These are phyloP conservation scores for Sphaceloma murrayae DNA, from an alignment of 2,329 filamentous ascomycete species.

Conservation along the genomic window DNA sequence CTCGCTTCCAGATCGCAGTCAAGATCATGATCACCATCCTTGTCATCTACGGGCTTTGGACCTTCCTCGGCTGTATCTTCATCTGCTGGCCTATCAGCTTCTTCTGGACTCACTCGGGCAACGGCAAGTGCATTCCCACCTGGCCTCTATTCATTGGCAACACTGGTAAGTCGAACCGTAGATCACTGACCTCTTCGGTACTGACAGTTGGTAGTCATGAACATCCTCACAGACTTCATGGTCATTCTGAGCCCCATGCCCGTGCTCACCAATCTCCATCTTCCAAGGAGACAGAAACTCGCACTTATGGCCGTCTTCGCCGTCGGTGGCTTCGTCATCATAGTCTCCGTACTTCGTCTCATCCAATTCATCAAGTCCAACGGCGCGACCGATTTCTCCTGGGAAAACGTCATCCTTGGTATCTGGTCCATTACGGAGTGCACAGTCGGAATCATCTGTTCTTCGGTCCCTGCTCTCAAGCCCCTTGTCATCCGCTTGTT, in stretches of 20 bases:
- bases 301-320: slow-evolving; percentile 30
- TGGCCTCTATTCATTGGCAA: slow-evolving; percentile 28
- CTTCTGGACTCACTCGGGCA: slow-evolving; percentile 32
- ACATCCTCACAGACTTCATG: slow-evolving; percentile 31
- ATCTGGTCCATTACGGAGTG: slow-evolving; percentile 36
- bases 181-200: not conserved
- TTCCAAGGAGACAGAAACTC: slow-evolving; percentile 27
- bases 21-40: slow-evolving; percentile 33
- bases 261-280: slow-evolving; percentile 27
- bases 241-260: slow-evolving; percentile 29
- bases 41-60: slow-evolving; percentile 25
- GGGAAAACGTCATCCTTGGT: slow-evolving; percentile 24
- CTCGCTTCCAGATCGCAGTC: slow-evolving; percentile 32
- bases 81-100: slow-evolving; percentile 35
- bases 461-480: slow-evolving; percentile 36
- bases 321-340: slow-evolving; percentile 26
- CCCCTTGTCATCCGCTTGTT: slow-evolving; percentile 31
- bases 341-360: slow-evolving; percentile 26
- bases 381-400: slow-evolving; percentile 22
- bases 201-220: slow-evolving; percentile 25
- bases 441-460: slow-evolving; percentile 38
- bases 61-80: slow-evolving; percentile 32
- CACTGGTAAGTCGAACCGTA: slow-evolving; percentile 24
- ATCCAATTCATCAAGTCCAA: slow-evolving; percentile 23
- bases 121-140: slow-evolving; percentile 32